Percentiles rank a stretch among this genome's conserved stretches.
Evolutionary conservation across 345 rosid species (phyloP).

Genomic region (Euphorbia peplus): DNA sequence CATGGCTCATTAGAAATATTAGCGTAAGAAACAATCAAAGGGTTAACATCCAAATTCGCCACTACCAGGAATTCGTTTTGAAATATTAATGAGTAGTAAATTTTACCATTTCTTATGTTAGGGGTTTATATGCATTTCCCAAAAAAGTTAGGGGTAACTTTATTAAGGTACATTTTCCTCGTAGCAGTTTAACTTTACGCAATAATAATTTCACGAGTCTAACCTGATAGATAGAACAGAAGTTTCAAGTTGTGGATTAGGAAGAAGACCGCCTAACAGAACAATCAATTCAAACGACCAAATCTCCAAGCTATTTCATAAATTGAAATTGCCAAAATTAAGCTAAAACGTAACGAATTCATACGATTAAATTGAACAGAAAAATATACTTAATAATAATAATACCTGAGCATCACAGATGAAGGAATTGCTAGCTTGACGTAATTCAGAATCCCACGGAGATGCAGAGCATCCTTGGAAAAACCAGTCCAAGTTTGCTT

Average conservation of each 20-base stretch:
- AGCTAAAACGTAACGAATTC: neutral
- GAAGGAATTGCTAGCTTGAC: conserved; percentile 43
- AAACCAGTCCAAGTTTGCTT: conserved; percentile 37
- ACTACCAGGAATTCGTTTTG: no score
- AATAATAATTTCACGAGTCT: neutral
- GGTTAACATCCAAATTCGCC: no score
- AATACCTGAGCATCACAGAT: conserved; percentile 44
- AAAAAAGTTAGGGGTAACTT: no score
- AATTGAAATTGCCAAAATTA: neutral
- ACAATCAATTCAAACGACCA: conserved; percentile 44
- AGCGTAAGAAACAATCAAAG: no score
- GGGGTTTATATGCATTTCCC: no score
- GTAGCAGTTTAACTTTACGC: neutral
- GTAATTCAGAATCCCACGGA: conserved; percentile 17
- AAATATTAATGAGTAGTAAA: no score
- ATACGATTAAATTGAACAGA: neutral
- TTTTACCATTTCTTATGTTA: no score
- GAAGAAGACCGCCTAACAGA: conserved; percentile 44
- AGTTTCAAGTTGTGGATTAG: conserved; percentile 42
- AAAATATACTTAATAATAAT: neutral
- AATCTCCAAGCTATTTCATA: conserved; percentile 35
- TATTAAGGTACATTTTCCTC: neutral
- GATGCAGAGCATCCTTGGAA: conserved; percentile 28
- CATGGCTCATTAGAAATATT: neutral
- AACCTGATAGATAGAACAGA: conserved; percentile 49